Percentiles rank a stretch among this genome's conserved stretches.
Conservation (phyloP, 345 rosid genomes). For the Brassica rapa region DNA sequence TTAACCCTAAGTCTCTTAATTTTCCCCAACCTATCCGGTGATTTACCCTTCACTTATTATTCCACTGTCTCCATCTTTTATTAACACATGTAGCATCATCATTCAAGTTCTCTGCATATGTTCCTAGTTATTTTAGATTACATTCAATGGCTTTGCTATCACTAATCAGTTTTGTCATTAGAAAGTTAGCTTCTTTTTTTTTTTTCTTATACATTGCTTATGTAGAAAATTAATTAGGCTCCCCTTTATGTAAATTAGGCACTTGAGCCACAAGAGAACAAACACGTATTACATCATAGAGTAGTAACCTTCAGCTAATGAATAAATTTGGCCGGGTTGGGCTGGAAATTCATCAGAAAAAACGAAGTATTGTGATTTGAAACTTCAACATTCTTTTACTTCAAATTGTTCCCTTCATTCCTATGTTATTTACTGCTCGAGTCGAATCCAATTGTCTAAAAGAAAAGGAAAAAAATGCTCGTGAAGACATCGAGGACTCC, state of each 20-base stretch:
- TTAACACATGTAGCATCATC: not conserved
- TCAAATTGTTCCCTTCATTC: not conserved
- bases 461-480: not conserved
- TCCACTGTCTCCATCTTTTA: not conserved
- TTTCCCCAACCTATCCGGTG: not conserved
- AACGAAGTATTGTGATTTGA: not conserved
- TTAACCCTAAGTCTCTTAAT: constrained; percentile 17
- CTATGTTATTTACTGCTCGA: not conserved
- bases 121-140: not conserved
- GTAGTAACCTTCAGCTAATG: not conserved
- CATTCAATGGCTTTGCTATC: not conserved
- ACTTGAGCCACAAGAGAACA: not conserved
- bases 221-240: not conserved
- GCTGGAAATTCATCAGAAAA: not conserved
- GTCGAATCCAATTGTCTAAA: not conserved
- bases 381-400: not conserved
- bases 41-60: constrained; percentile 13
- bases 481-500: constrained; percentile 17
- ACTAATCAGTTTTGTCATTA: not conserved
- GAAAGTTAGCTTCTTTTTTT: not conserved
- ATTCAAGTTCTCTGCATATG: not conserved
- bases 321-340: not conserved
- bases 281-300: not conserved
- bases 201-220: not conserved
- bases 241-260: not conserved